Evolutionary conservation across 2,329 filamentous ascomycete species (phyloP), one percentile per base, ranked within the genome.

Genomic region (Calonectria pteridis): DNA sequence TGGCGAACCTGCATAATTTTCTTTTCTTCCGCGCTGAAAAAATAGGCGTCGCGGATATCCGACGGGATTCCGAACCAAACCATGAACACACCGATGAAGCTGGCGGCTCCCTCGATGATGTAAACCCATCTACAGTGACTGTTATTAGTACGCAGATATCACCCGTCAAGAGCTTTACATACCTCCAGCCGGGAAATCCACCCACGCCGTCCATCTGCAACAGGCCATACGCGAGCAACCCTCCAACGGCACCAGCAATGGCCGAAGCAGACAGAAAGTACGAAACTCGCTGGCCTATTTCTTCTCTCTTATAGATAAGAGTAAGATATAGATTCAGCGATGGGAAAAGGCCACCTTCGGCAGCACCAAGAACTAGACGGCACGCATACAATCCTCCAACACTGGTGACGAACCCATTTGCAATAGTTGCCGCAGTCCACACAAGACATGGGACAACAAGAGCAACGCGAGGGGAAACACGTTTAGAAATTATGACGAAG

Each of bases 211-310:
- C 85, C 85, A 89, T 88, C 64, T 86, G 81, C 11, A 84, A 73
- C 14, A 87, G 75, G 6, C 85, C 89, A 70, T 89, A 91, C 2
- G 91, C 91, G 16, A 83, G 74, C 40, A 84, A 73, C 0, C 82
- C 83, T 4, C 82, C 82, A 55, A 83, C 78, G 87, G 86, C 85
- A 0, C 86, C 87, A 0, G 86, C 82, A 29, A 88, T 77, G 6
- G 89, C 90, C n/a, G 88, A 88, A 67, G 85, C 90, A 62, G 87
- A 89, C 64, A 82, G 76, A 20, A 82, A 74, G 65, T 89, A 86
- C 0, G 89, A 89, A 6, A 91, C 88, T 3, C 90, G 85, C 18
- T 88, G 86, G 2, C 87, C 89, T 26, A 89, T 85, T 79, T 92
- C 90, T 4, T 88, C 86, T 7, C 87, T 85, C 23, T 88, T 87